Percentiles rank a stretch among this genome's conserved stretches.
Evolutionary conservation across 768 basidiomycete genomes (phyloP).

Genomic region (Phallus indusiatus): DNA sequence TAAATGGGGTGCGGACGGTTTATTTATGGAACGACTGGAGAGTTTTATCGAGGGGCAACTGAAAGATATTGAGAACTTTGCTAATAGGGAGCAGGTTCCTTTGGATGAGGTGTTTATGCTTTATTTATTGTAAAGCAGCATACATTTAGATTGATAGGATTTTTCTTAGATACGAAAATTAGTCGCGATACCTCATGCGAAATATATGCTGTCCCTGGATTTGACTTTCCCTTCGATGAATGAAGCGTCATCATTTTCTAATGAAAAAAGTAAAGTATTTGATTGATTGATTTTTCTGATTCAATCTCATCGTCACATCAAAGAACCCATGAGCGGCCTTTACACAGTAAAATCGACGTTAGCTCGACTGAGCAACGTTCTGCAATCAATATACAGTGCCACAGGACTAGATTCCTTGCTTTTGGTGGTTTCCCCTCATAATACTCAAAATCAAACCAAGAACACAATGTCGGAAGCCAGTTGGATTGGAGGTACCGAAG

Average conservation of each 20-base stretch:
- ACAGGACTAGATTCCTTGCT: conserved; percentile 53
- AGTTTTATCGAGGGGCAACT: conserved; percentile 51
- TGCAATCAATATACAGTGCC: conserved; percentile 43
- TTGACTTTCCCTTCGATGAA: neutral
- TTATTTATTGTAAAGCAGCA: neutral
- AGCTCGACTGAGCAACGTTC: conserved; percentile 19
- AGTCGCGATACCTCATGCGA: conserved; percentile 57
- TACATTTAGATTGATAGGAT: conserved; percentile 18
- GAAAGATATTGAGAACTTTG: conserved; percentile 49
- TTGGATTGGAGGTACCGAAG: conserved; percentile 53
- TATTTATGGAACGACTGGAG: conserved; percentile 59
- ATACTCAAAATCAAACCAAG: neutral
- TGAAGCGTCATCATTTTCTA: neutral
- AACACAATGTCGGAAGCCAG: conserved; percentile 35
- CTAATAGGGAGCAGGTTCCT: conserved; percentile 46
- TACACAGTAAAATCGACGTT: neutral
- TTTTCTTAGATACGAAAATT: conserved; percentile 36
- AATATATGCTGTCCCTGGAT: conserved; percentile 36
- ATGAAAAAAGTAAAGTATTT: neutral
- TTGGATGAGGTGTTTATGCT: conserved; percentile 54
- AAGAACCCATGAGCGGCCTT: neutral
- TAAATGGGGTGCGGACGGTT: conserved; percentile 30
- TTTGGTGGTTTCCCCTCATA: conserved; percentile 44
- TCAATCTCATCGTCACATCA: neutral
- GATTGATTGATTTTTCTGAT: neutral